Evolutionary conservation across 257 asterid genomes (phyloP).

Genomic region (Parsonsia alboflavescens): DNA sequence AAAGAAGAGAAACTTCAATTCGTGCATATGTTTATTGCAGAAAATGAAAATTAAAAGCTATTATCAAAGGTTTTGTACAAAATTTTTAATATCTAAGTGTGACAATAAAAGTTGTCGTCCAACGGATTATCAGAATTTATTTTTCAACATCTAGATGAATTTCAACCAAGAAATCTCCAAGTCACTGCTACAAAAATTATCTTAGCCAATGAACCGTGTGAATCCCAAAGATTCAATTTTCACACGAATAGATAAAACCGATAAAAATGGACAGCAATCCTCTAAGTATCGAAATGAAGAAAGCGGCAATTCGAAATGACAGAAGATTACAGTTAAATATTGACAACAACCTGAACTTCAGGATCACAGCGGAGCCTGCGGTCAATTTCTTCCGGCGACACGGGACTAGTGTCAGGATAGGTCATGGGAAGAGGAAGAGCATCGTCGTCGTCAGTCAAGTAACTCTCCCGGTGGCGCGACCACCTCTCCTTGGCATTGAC

Average conservation of each 20-base stretch:
- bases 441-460: conserved; percentile 57
- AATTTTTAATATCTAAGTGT: background rate
- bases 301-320: too few relatives aligned
- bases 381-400: conserved; percentile 57
- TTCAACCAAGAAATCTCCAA: background rate
- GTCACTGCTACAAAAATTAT: background rate
- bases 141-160: background rate
- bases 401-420: conserved; percentile 58
- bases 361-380: conserved; percentile 74
- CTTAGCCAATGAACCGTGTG: background rate
- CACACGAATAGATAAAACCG: background rate
- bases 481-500: conserved; percentile 65
- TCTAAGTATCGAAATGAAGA: background rate
- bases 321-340: background rate
- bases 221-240: background rate
- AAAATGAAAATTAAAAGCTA: background rate
- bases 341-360: conserved; percentile 34
- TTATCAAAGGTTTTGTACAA: background rate
- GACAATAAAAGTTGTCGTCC: background rate
- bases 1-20: background rate
- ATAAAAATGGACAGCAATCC: background rate
- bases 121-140: background rate
- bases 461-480: conserved; percentile 81
- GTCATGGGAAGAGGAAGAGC: conserved; percentile 89
- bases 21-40: background rate